Evolutionary conservation across 192 early-diverging fungal genomes (phyloP).

Genomic region (Backusella psychrophila): DNA sequence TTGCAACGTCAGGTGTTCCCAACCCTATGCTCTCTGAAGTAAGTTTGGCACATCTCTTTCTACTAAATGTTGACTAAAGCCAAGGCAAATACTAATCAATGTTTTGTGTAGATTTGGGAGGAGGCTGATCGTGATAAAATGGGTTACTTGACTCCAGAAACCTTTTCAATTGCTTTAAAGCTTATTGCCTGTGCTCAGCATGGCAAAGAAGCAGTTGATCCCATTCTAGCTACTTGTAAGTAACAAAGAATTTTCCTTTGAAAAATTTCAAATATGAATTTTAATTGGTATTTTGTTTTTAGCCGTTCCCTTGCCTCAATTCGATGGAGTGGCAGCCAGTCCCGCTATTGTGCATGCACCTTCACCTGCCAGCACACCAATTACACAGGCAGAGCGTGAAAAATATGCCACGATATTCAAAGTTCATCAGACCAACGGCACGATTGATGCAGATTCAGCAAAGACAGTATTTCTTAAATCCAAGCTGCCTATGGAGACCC

Average conservation of each 20-base stretch:
- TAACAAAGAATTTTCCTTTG: background rate
- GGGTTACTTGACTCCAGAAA: conserved; percentile 69
- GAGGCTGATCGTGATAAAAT: conserved; percentile 73
- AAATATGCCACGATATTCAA: conserved; percentile 64
- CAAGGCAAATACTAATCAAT: background rate
- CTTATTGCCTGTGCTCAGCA: conserved; percentile 58
- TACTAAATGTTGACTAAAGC: background rate
- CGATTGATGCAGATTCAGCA: conserved; percentile 67
- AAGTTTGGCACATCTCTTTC: conserved; percentile 7
- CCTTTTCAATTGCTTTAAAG: conserved; percentile 81
- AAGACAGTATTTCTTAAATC: conserved; percentile 78
- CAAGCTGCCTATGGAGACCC: conserved; percentile 69
- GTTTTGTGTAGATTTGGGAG: conserved; percentile 67
- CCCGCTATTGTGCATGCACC: conserved; percentile 24
- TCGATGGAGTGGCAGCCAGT: conserved; percentile 21
- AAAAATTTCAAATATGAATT: background rate
- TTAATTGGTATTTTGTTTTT: background rate
- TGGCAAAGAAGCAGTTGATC: conserved; percentile 16
- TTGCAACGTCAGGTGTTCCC: conserved; percentile 69
- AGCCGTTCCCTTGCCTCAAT: conserved; percentile 33
- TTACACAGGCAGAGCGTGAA: conserved; percentile 49
- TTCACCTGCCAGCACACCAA: background rate
- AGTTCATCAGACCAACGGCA: conserved; percentile 56
- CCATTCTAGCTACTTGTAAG: conserved; percentile 18
- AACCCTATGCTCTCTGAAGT: conserved; percentile 58